Evolutionary conservation across 2,329 filamentous ascomycete species (phyloP), one percentile per base, ranked within the genome.

Genomic region (Colletotrichum sp.): DNA sequence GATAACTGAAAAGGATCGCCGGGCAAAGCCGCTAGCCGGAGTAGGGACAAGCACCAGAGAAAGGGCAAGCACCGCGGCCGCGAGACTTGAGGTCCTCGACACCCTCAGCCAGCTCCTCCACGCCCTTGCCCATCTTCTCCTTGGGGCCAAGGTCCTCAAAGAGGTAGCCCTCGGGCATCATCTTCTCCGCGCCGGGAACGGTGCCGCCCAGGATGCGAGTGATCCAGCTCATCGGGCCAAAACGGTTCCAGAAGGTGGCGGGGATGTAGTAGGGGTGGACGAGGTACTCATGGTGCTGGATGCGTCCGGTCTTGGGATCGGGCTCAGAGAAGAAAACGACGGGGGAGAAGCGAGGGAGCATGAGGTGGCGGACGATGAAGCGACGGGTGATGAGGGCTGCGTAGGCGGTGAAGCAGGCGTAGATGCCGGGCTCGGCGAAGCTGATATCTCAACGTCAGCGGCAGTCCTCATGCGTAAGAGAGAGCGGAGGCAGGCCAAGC

Each of bases 261-360:
- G 89, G 87, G 28, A 90, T 87, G 82, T 95, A 95, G 84, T 90
- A 94, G 4, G 93, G 94, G 63, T 92, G 89, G 13, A 91, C 90
- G 30, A 92, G 88, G 83, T 92, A 94, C 49, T 86, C 78, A 1
- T 85, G 79, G 82, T 79, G 82, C 69, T 88, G 86, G 77, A 92
- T 88, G 5, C 90, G 89, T 1, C 90, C 90, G 0, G 90, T 89
- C 34, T 87, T 83, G 12, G 87, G 84, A 77, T 94, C 89, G 1
- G 89, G 85, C 0, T 90, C 85, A 3, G 85, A 84, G 57, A 91
- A 68, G 72, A 82, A 81, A 71, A 83, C 78, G 78, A 87, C 75
- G 81, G 81, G 79, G 80, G 83, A 72, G 81, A 88, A 68, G 79
- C 93, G 90, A 5, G 94, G 94, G 7, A 92, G 89, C 15, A 87